Evolutionary conservation across 2,329 filamentous ascomycete species (phyloP), one percentile per base, ranked within the genome.

Genomic region (Aplosporella prunicola): DNA sequence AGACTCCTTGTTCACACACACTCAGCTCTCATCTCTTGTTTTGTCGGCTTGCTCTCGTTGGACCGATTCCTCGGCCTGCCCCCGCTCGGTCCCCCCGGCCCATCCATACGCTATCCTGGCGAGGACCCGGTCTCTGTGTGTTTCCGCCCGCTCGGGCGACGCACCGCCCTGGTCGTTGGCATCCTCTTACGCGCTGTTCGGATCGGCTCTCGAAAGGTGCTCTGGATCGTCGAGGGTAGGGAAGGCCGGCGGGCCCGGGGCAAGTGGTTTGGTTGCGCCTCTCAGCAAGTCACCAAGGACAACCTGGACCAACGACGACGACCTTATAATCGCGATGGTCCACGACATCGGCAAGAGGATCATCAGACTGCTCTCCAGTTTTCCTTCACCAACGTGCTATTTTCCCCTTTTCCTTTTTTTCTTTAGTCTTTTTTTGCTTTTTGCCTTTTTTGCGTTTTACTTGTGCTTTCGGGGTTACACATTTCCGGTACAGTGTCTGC

Each of bases 21-120:
- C 25, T 55, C 56, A 55, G 49, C 49, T 53, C 49, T 52, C 48
- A 51, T 49, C 52, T 53, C 45, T 41, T 49, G 51, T 40, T 54
- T 57, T 49, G 52, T 57, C 53, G 50, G 47, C 47, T 47, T 47
- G 45, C 49, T 47, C 45, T 42, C 43, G 47, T 45, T 49, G 51
- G 56, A 55, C 50, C 55, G 38, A 40, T 34, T n/a, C 32, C 14
- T 31, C 38, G 37, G 32, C 31, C 23, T n/a, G n/a, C n/a, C n/a
- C 20, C 24, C 17, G 31, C 32, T 29, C 25, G 32, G 27, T 31
- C 13, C 31, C 22, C 8, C n/a, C 36, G 36, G 36, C 36, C 36
- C 34, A 27, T 39, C 30, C 22, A 24, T 30, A 33, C 23, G 25
- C 29, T 23, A 39, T 28, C 36, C 26, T 29, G 30, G 29, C 28